Evolutionary conservation across 768 basidiomycete species (phyloP), one percentile per base, ranked within the genome.

Genomic region (Rhodotorula diobovata): DNA sequence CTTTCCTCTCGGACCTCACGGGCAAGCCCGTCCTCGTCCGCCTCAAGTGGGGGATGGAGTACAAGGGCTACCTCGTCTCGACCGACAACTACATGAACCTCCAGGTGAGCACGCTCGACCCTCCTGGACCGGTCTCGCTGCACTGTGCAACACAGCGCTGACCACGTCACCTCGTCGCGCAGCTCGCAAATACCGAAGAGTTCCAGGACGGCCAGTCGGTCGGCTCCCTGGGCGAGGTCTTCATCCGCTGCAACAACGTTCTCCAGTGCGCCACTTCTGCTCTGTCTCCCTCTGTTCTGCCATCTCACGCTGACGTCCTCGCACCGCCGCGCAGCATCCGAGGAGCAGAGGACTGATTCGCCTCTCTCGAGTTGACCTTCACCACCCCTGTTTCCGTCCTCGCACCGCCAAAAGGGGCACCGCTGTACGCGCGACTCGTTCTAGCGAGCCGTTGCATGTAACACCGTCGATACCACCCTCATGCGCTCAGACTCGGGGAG

Each of bases 61-160:
- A 98, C 85, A 96, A 93, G 84, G 96, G 96, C 54, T 99, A 96
- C 83, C 86, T 99, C 73, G 96, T 99, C 76, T 94, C 91, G 78
- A 97, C 96, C 14, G 96, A 99, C 81, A 92, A 92, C 21, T 99
- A 96, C 83, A 98, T 98, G 96, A 99, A 99, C 81, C 86, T 99
- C 58, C 96, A 99, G 85, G 95, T 91, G 23, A 15, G 61, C 34
- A 48, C 32, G 7, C 41, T 28, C 45, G 23, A 32, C 32, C 16
- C 45, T 28, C 61, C 50, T 35, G 18, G 34, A 12, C 48, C 48
- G 55, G 46, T 50, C 56, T 6, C 37, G 14, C 23, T 4, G 21
- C 23, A 6, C 10, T 11, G 1, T 7, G 6, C 32, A 39, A 16
- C n/a, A n/a, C n/a, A n/a, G n/a, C n/a, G 37, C 28, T 56, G 20